phyloP scores from a whole-genome alignment of 768 basidiomycete genomes.

The Tricholoma terreum region DNA sequence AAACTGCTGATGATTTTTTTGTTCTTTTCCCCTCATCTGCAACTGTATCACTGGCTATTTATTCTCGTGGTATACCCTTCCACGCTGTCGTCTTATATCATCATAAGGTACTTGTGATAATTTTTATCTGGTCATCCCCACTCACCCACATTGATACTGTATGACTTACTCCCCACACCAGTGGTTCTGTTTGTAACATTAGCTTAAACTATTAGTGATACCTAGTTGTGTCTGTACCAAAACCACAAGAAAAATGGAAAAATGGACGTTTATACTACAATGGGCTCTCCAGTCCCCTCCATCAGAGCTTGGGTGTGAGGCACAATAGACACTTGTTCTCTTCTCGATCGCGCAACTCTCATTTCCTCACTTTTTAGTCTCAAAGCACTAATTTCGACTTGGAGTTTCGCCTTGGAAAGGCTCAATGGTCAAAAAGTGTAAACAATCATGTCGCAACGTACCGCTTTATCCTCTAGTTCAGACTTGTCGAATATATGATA shows the following conservation, averaged over 20 bases:
- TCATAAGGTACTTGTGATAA: background rate
- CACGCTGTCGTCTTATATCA: background rate
- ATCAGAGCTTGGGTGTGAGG: constrained; percentile 7
- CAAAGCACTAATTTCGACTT: constrained; percentile 56
- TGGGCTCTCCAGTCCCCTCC: constrained; percentile 6
- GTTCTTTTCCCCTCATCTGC: background rate
- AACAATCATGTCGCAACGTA: constrained; percentile 27
- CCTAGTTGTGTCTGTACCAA: background rate
- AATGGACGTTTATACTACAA: constrained; percentile 5
- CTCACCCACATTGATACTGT: background rate
- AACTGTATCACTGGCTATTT: background rate
- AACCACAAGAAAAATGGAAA: background rate
- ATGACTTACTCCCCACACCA: constrained; percentile 1
- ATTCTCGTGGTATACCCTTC: constrained; percentile 3
- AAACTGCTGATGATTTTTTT: background rate
- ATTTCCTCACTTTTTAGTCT: constrained; percentile 48
- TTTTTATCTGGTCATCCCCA: background rate
- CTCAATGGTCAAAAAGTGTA: background rate
- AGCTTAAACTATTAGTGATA: constrained; percentile 1
- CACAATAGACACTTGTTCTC: constrained; percentile 10
- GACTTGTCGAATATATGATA: constrained; percentile 60
- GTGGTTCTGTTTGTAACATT: constrained; percentile 2
- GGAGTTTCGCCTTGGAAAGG: constrained; percentile 47
- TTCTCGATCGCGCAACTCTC: constrained; percentile 21
- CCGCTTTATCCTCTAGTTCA: constrained; percentile 57